Percentiles rank a stretch among this genome's conserved stretches.
Evolutionary conservation across 192 early-diverging fungal species (phyloP).

Genomic region (Podila minutissima): DNA sequence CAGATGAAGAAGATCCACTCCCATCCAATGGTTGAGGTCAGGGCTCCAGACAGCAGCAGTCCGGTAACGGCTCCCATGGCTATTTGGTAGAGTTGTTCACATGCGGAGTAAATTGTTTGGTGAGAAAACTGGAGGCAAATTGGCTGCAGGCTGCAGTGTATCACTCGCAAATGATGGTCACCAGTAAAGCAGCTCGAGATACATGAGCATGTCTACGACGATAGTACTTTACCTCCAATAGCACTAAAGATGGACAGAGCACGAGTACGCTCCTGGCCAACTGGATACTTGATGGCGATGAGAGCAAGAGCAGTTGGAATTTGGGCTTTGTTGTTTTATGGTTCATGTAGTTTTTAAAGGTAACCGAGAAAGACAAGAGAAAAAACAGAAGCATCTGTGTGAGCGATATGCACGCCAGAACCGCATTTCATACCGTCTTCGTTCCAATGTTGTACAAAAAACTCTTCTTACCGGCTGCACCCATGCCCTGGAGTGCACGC

Average conservation of each 20-base stretch:
- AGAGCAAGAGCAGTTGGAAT: conserved; percentile 47
- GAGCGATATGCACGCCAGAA: too few species aligned
- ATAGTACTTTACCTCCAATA: conserved; percentile 36
- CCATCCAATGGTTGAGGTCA: conserved; percentile 54
- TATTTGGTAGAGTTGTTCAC: not conserved
- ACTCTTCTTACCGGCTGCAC: conserved; percentile 36
- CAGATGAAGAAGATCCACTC: conserved; percentile 55
- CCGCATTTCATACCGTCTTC: too few species aligned
- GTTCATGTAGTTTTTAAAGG: not conserved
- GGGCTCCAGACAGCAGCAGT: conserved; percentile 43
- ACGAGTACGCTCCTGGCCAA: conserved; percentile 24
- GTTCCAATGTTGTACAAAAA: not conserved
- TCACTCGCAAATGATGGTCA: too few species aligned
- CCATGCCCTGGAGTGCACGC: conserved; percentile 51
- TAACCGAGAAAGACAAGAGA: not conserved
- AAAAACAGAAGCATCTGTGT: not conserved
- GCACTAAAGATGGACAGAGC: conserved; percentile 48
- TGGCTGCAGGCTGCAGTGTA: too few species aligned
- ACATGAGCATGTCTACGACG: not conserved
- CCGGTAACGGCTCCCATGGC: conserved; percentile 51
- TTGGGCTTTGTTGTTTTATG: conserved; percentile 20
- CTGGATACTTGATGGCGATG: conserved; percentile 48
- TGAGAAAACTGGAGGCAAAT: too few species aligned
- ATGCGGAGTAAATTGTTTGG: too few species aligned
- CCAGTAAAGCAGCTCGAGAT: not conserved